A percentile compares a stretch with the other conserved stretches of the same genome.
phyloP scores from a whole-genome alignment of 2,329 filamentous ascomycete species.

The Calonectria crousiana region DNA sequence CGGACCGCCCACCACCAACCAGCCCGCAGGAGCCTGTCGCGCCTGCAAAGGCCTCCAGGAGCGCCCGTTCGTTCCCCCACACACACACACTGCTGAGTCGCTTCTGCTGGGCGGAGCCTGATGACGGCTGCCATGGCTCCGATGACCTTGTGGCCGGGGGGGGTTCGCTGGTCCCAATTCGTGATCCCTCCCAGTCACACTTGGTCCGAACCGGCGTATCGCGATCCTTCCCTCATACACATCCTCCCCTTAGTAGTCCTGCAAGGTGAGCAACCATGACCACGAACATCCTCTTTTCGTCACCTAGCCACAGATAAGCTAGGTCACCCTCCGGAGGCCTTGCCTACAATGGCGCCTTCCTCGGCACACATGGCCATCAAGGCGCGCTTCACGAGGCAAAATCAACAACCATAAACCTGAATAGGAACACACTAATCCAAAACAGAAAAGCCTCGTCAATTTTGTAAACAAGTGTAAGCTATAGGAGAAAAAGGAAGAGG shows the following conservation, averaged over 20 bases:
- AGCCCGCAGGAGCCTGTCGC: background rate
- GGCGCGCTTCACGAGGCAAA: conserved; percentile 7
- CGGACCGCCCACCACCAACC: background rate
- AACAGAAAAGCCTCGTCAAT: background rate
- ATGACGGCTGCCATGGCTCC: conserved; percentile 15
- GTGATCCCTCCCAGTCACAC: conserved; percentile 13
- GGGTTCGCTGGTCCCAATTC: background rate
- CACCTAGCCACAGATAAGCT: background rate
- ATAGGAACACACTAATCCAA: background rate
- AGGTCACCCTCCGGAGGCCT: background rate
- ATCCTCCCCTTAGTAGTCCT: background rate
- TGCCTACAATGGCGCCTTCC: background rate
- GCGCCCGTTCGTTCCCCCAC: conserved; percentile 1
- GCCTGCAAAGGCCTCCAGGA: background rate
- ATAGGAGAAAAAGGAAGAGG: background rate
- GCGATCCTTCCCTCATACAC: background rate
- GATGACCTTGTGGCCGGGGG: conserved; percentile 15
- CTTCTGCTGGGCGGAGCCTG: conserved; percentile 14
- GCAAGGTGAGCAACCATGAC: conserved; percentile 11
- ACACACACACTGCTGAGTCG: background rate
- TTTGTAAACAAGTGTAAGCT: background rate
- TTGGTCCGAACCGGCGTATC: conserved; percentile 2
- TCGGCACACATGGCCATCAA: background rate
- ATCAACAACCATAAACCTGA: background rate
- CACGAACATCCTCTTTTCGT: background rate